Conservation (phyloP, 176 grass and related monocot species). For the Musa itinerans region DNA sequence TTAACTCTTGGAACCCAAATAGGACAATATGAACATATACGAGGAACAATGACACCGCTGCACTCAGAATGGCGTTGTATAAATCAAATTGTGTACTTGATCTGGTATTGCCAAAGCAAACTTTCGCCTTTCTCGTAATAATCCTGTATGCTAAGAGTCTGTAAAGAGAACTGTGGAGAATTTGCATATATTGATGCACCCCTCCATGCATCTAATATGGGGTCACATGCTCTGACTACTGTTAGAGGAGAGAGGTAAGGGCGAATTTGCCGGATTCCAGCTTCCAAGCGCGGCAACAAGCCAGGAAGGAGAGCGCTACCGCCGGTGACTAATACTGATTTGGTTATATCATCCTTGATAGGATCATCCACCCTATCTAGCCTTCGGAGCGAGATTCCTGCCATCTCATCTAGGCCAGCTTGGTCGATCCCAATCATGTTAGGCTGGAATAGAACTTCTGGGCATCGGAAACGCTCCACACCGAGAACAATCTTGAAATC, state of each 20-base stretch:
- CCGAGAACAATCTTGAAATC: conserved; percentile 67
- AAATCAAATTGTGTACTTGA: conserved; percentile 40
- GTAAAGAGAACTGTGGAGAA: conserved; percentile 44
- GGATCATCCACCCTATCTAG: conserved; percentile 39
- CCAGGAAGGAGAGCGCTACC: conserved; percentile 77
- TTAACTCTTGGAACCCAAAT: no score
- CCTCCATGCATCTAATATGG: conserved; percentile 71
- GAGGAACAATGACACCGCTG: no score
- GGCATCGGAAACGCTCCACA: conserved; percentile 69
- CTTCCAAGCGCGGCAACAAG: conserved; percentile 63
- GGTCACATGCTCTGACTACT: conserved; percentile 50
- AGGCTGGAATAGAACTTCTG: conserved; percentile 79
- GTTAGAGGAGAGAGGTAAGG: conserved; percentile 67
- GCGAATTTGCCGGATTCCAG: conserved; percentile 55
- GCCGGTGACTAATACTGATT: conserved; percentile 70
- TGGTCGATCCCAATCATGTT: conserved; percentile 81
- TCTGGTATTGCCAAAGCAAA: conserved; percentile 52
- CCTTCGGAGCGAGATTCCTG: conserved; percentile 58
- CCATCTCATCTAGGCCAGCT: conserved; percentile 77
- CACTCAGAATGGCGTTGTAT: no score
- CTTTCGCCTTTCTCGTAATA: conserved; percentile 79
- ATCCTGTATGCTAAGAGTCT: conserved; percentile 70
- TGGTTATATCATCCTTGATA: conserved; percentile 59
- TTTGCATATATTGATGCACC: conserved; percentile 57
- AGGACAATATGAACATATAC: no score